Evolutionary conservation across 225 moss, liverwort and hornwort genomes (phyloP), one percentile per base, ranked within the genome.

Genomic region (Marchantia paleacea): DNA sequence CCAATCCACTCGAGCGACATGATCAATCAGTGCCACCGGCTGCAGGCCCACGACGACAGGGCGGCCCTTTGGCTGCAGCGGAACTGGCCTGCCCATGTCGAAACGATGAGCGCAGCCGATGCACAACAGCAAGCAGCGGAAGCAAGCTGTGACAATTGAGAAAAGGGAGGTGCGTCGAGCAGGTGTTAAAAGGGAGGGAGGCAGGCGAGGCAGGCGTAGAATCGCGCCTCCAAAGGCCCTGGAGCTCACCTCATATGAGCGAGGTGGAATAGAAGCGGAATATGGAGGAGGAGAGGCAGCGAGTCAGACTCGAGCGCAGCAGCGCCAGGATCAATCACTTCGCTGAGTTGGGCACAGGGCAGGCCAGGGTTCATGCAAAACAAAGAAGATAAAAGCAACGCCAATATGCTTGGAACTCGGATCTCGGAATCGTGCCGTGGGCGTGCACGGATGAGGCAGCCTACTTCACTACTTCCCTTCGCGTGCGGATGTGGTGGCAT

Each of bases 21-120:
- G 90, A 75, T 96, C 96, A 58, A 96, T 91, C 82, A 96, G 77
- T 16, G 96, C 96, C 26, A 96, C 96, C 3, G 96, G 96, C 85
- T 96, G 96, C 28, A 96, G 85, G 9, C 96, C 96, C 1, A 96
- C 90, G 61, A 96, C 92, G 10, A 73, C 87, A 57, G 91, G 81
- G 47, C 79, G 52, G 61, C 74, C 62, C 52, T 63, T 75, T 55
- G 80, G 51, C 71, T 63, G 66, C 64, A 58, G 78, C 58, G 54
- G 66, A 72, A 82, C 30, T 61, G 75, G 82, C 82, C 75, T 75
- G 67, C 85, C 85, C 85, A 85, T 85, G 62, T 7, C 73, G 55
- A 67, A 8, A 20, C 48, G 48, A 67, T 22, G 66, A 26, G 26
- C 26, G 19, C 57, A 3, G 57, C 57, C 3, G 39, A 39, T 39